A percentile compares a stretch with the other conserved stretches of the same genome.
These are phyloP conservation scores for Narthecium ossifragum DNA, from an alignment of 106 monocot species.

Conservation along the genomic window DNA sequence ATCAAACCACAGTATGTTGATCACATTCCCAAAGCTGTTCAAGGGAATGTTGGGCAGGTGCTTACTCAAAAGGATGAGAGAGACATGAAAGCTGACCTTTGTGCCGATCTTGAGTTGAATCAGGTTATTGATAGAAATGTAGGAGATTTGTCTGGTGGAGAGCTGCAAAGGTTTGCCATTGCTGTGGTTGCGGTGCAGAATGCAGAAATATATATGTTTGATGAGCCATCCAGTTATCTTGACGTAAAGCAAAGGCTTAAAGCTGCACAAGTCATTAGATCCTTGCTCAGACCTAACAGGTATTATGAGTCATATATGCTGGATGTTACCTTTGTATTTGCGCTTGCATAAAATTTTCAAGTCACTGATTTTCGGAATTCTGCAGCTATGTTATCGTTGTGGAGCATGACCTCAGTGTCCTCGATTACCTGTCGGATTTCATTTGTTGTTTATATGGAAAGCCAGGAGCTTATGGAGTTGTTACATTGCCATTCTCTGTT, in stretches of 20 bases:
- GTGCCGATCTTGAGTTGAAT: constrained; percentile 83
- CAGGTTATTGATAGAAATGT: constrained; percentile 94
- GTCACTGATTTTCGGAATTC: too few species aligned
- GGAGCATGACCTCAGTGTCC: constrained; percentile 98
- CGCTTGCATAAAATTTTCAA: too few species aligned
- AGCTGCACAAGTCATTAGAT: constrained; percentile 94
- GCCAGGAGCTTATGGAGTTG: constrained; percentile 98
- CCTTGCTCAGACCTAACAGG: constrained; percentile 88
- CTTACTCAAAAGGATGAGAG: constrained; percentile 94
- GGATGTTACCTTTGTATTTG: neutral
- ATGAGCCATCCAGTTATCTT: constrained; percentile 97
- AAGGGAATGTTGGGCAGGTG: constrained; percentile 96
- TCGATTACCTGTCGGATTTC: constrained; percentile 97
- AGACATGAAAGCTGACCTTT: constrained; percentile 59
- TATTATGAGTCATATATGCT: constrained; percentile 2
- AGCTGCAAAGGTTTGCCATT: constrained; percentile 96
- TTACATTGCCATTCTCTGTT: constrained; percentile 93
- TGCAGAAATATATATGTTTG: constrained; percentile 99
- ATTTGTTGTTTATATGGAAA: constrained; percentile 98
- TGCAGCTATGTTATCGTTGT: constrained; percentile 97
- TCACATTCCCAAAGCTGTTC: constrained; percentile 97
- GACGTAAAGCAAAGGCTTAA: constrained; percentile 97
- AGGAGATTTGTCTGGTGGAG: constrained; percentile 96
- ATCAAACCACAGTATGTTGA: constrained; percentile 99
- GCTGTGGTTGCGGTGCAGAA: constrained; percentile 88